A percentile compares a stretch with the other conserved stretches of the same genome.
phyloP scores from a whole-genome alignment of 164 flowering plant species.

The Buxus sempervirens region DNA sequence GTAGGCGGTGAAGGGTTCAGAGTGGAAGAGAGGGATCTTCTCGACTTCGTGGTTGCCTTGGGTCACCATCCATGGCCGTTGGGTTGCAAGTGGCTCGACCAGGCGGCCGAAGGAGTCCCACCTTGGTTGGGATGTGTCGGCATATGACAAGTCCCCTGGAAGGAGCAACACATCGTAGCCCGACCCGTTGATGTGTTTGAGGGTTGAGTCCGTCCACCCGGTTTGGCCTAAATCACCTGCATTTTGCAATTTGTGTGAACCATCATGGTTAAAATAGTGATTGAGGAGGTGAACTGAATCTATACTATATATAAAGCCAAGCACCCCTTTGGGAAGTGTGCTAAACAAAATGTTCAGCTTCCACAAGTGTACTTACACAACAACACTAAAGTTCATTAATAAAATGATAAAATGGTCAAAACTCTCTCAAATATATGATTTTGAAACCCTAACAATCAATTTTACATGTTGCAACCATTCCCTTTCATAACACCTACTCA shows the following conservation, averaged over 20 bases:
- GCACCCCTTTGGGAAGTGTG: too few relatives aligned
- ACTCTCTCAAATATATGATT: too few relatives aligned
- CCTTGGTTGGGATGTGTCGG: slow-evolving; percentile 44
- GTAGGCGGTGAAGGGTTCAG: slow-evolving; percentile 51
- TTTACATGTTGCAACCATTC: too few relatives aligned
- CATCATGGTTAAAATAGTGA: background rate
- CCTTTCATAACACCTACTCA: too few relatives aligned
- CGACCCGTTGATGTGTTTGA: slow-evolving; percentile 50
- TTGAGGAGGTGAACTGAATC: background rate
- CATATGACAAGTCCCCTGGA: slow-evolving; percentile 85
- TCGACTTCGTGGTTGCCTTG: slow-evolving; percentile 89
- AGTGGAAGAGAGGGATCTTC: slow-evolving; percentile 37
- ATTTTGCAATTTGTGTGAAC: background rate
- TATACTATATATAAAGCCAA: too few relatives aligned
- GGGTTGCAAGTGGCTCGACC: slow-evolving; percentile 76
- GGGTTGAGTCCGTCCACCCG: slow-evolving; percentile 73
- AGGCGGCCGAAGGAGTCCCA: slow-evolving; percentile 89
- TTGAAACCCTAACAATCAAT: too few relatives aligned
- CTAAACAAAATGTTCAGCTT: too few relatives aligned
- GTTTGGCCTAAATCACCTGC: slow-evolving; percentile 89
- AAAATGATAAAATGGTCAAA: too few relatives aligned
- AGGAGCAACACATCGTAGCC: slow-evolving; percentile 63
- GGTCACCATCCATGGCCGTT: slow-evolving; percentile 89
- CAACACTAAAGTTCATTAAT: too few relatives aligned
- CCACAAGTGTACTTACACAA: too few relatives aligned